These are phyloP conservation scores for Kurtzmaniella quercitrusa DNA, from an alignment of 1,139 yeast genomes.

Conservation along the genomic window DNA sequence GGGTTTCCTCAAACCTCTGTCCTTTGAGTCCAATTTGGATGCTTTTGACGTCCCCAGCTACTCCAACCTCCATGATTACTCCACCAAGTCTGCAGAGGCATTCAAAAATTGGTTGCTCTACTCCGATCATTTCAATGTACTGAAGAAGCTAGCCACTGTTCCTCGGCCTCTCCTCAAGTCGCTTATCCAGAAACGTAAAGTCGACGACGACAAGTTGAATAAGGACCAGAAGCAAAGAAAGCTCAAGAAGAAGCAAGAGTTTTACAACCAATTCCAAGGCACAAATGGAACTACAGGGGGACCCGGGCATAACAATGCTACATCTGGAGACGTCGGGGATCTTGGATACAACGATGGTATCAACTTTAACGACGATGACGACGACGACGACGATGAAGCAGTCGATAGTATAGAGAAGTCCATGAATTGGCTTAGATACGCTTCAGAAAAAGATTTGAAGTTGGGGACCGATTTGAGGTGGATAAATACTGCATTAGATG, in stretches of 20 bases:
- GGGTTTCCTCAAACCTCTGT: constrained; percentile 47
- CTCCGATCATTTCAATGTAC: constrained; percentile 23
- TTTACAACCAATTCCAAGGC: constrained; percentile 34
- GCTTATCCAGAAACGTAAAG: constrained; percentile 37
- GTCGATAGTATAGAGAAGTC: constrained; percentile 17
- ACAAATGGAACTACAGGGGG: background rate
- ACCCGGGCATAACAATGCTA: background rate
- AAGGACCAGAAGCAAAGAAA: constrained; percentile 16
- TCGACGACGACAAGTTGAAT: constrained; percentile 16
- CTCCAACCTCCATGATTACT: constrained; percentile 18
- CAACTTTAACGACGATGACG: constrained; percentile 26
- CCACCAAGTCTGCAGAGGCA: constrained; percentile 36
- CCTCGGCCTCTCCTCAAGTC: constrained; percentile 28
- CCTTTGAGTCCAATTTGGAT: constrained; percentile 13
- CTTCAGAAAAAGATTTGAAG: constrained; percentile 41
- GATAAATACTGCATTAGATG: constrained; percentile 27
- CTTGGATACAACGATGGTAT: constrained; percentile 5
- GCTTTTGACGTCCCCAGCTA: constrained; percentile 14
- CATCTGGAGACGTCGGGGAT: background rate
- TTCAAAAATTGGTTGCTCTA: constrained; percentile 34
- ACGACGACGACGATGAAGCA: constrained; percentile 20
- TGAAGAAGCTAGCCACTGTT: constrained; percentile 26
- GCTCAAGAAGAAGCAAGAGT: constrained; percentile 32
- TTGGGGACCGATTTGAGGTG: constrained; percentile 40
- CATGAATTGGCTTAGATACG: constrained; percentile 37